Conservation (phyloP, 2,329 filamentous ascomycete species). For the Helotiales sp. region DNA sequence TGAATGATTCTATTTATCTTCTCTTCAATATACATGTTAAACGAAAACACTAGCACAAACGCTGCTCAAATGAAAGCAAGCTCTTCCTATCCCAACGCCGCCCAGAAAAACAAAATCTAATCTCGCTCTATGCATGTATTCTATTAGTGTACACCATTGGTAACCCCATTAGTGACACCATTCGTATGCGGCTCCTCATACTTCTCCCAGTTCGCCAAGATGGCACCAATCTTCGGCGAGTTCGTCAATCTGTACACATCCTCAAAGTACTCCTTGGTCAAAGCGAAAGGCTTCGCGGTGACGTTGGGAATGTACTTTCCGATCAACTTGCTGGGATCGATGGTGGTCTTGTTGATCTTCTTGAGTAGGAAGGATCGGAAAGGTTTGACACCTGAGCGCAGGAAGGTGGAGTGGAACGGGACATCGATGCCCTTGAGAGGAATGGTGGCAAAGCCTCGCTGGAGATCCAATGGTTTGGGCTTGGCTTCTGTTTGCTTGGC, state of each 20-base stretch:
- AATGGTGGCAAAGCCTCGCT: conserved; percentile 96
- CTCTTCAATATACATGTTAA: neutral
- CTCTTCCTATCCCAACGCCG: conserved; percentile 15
- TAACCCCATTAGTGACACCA: conserved; percentile 29
- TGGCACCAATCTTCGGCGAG: conserved; percentile 38
- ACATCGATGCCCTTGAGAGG: conserved; percentile 97
- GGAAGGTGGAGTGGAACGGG: conserved; percentile 98
- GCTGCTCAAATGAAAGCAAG: conserved; percentile 5
- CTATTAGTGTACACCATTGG: conserved; percentile 18
- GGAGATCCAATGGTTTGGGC: conserved; percentile 81
- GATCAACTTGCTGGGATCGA: conserved; percentile 93
- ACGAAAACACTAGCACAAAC: neutral
- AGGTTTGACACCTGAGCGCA: conserved; percentile 96
- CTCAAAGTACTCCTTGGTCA: conserved; percentile 99
- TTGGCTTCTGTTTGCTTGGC: conserved; percentile 86
- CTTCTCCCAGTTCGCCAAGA: conserved; percentile 38
- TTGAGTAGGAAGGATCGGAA: conserved; percentile 98
- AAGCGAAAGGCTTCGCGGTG: conserved; percentile 89
- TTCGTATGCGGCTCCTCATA: conserved; percentile 34
- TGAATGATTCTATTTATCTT: neutral
- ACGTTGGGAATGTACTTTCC: conserved; percentile 99
- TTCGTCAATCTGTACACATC: conserved; percentile 96
- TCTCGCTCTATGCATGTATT: conserved; percentile 13
- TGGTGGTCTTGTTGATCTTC: conserved; percentile 99
- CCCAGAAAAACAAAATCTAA: conserved; percentile 3